phyloP scores from a whole-genome alignment of 1,139 yeast genomes.

The Hyphopichia burtonii region DNA sequence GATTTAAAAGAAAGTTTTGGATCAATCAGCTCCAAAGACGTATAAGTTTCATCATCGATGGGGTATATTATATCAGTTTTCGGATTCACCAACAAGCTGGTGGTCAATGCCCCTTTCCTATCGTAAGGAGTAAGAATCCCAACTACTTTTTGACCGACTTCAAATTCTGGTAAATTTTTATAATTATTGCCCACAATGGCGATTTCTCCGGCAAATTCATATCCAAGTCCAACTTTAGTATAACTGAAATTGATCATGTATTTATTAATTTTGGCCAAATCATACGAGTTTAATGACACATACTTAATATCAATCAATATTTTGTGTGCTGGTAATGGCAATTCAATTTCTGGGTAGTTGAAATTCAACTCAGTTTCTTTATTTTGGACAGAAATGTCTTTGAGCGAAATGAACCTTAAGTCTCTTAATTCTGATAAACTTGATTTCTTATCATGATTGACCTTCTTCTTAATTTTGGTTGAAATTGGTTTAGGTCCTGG shows the following conservation, averaged over 20 bases:
- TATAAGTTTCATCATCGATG: constrained; percentile 25
- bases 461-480: constrained; percentile 5
- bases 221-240: constrained; percentile 42
- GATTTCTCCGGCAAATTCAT: constrained; percentile 40
- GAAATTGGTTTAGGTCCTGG: constrained; percentile 24
- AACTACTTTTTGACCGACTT: constrained; percentile 36
- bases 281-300: constrained; percentile 39
- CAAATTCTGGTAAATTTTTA: constrained; percentile 15
- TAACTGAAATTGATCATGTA: constrained; percentile 39
- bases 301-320: constrained; percentile 40
- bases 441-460: constrained; percentile 5
- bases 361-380: constrained; percentile 44
- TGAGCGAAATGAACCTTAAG: constrained; percentile 34
- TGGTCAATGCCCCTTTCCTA: constrained; percentile 38
- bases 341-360: constrained; percentile 37
- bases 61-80: constrained; percentile 29
- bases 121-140: constrained; percentile 36
- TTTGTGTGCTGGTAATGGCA: constrained; percentile 32
- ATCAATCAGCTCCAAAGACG: constrained; percentile 18
- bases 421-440: constrained; percentile 18
- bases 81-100: constrained; percentile 36
- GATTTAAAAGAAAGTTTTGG: constrained; percentile 12
- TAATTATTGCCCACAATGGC: constrained; percentile 31
- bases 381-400: constrained; percentile 42
- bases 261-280: constrained; percentile 36